Evolutionary conservation across 2,329 filamentous ascomycete species (phyloP), one percentile per base, ranked within the genome.

Genomic region (Fusarium hainanense): DNA sequence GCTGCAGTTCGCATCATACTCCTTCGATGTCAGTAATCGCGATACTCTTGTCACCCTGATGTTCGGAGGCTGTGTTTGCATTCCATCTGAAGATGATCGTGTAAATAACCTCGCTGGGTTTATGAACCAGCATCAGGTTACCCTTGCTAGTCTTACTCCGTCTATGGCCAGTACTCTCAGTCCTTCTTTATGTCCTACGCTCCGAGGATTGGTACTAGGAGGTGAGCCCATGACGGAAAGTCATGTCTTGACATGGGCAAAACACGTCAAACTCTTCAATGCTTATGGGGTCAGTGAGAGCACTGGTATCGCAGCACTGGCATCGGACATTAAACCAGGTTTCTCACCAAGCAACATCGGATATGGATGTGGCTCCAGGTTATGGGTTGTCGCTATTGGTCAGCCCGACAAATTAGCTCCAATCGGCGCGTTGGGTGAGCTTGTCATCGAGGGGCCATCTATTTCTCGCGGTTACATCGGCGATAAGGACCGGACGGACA

Each of bases 211-310:
- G 7, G 48, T 54, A 3, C 48, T 58, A 16, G 55, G 55, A 44
- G 55, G 55, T 1, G 55, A 58, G 13, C 55, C 55, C 6, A 54
- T 58, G 48, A 54, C 55, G 1, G 40, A 54, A 3, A 54, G 55
- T 6, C 55, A 58, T 7, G 44, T 58, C 13, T 54, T 30, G 14
- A 37, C 44, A 7, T 58, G 55, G 55, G n/a, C 55, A 11, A 58
- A 30, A 12, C 55, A 58, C 11, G 48, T 58, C 4, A n/a, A 25
- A 14, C 55, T 58, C 9, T 58, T 34, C 21, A 58, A 58, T 13
- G 55, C 55, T 13, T 58, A 58, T 18, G 55, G 55, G 3, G 55
- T 58, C 1, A 58, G 55, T n/a, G 48, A 58, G 21, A 58, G 55
- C 12, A 58, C 55, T 4, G 55, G 55, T 12, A 54, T 58, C 10